Evolutionary conservation across 2,329 filamentous ascomycete genomes (phyloP).

Genomic region (Colletotrichum simmondsii): DNA sequence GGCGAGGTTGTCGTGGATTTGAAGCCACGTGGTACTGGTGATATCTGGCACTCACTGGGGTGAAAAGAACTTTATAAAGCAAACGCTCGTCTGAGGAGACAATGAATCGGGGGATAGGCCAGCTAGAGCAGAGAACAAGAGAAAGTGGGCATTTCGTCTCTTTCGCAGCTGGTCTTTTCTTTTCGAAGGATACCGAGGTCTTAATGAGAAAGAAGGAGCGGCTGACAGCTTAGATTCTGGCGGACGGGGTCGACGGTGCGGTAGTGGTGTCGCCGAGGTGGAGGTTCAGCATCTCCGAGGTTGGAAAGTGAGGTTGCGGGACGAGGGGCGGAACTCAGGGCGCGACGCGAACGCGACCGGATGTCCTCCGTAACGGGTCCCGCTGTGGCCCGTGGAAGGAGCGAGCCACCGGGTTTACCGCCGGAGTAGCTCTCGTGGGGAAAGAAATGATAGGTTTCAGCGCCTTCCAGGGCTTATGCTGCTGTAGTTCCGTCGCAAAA

Average conservation of each 20-base stretch:
- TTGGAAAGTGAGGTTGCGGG: conserved; percentile 24
- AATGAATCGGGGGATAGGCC: not conserved
- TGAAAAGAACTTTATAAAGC: not conserved
- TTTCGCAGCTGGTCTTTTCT: not conserved
- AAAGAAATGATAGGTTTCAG: not conserved
- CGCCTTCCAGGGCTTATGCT: not conserved
- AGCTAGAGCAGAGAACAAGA: conserved; percentile 12
- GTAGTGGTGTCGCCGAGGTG: not conserved
- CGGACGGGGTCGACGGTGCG: not conserved
- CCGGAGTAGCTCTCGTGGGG: not conserved
- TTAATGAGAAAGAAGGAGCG: not conserved
- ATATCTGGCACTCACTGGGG: conserved; percentile 6
- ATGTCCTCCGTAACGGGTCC: conserved; percentile 16
- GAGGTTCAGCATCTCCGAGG: conserved; percentile 16
- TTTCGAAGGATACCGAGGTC: not conserved
- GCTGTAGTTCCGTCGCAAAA: not conserved
- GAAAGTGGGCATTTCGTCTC: conserved; percentile 5
- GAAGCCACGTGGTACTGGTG: not conserved
- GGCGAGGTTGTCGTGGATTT: not conserved
- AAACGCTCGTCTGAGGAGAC: not conserved
- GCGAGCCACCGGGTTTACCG: conserved; percentile 2
- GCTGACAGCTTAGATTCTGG: not conserved
- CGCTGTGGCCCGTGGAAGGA: conserved; percentile 12
- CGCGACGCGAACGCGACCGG: conserved; percentile 30
- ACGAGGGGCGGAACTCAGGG: not conserved